Base-by-base conservation (phyloP, 257 asterid genomes). In the Nicotiana noctiflora region DNA sequence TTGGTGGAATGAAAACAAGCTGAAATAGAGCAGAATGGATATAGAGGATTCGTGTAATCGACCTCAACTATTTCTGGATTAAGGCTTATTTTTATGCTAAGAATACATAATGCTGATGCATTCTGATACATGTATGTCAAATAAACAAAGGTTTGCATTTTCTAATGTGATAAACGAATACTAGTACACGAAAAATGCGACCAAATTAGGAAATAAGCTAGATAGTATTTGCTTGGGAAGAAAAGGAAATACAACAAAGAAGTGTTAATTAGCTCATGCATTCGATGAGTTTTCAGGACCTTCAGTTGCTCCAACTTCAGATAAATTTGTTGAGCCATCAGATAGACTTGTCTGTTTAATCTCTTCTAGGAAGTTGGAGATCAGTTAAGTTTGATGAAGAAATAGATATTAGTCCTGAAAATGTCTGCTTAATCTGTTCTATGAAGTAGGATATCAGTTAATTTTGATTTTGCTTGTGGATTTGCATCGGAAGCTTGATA, bases 221-320 rank as follows among this genome's bases (percentile, higher is more conserved):
- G 79, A 74, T 23, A 49, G 34, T 49, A 34, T 49, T 23, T 74
- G 9, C 44, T 49, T 34, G 0, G 79, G 12, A 23, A 6, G 79
- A 49, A 23, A 74, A 74, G 61, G 79, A 49, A 74, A 74, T 74
- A 14, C 40, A 49, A 37, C 23, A 49, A 40, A 25, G 27, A 74
- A 14, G 17, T 49, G 79, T 8, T 8, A 40, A 59, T 19, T 15
- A 21, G 21, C 13, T 40, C 74, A 60, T 37, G 37, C 53, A 21
- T 77, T 19, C 29, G 18, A 19, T 15, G 74, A 72, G 59, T 40
- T 79, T 84, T 63, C 27, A 62, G 84, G 49, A 67, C 6, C 82
- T 66, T 60, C 72, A 80, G 63, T 61, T 85, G 81, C 82, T 83
- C 53, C 79, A 67, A 12, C 64, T 23, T 67, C 84, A 65, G 70